These are phyloP conservation scores for Grosmannia penicillata DNA, from an alignment of 2,329 filamentous ascomycete genomes.

Conservation along the genomic window DNA sequence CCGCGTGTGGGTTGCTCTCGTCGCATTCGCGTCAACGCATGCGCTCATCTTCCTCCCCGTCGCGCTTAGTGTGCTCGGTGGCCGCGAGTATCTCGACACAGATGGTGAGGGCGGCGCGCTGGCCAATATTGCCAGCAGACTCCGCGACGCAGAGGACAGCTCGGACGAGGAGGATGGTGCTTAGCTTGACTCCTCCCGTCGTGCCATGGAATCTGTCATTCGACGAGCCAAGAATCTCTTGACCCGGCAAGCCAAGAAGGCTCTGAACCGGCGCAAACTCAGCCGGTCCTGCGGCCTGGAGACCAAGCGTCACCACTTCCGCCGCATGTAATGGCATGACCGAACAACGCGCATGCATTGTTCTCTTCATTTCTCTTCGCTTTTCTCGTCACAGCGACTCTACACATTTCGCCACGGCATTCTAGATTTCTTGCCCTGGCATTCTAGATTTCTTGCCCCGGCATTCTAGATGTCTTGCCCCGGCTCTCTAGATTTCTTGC, in stretches of 20 bases:
- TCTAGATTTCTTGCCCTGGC: too few relatives aligned
- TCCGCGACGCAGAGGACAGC: slow-evolving; percentile 53
- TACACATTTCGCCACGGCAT: too few relatives aligned
- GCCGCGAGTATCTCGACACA: slow-evolving; percentile 74
- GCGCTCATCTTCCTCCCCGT: slow-evolving; percentile 87
- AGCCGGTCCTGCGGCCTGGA: too few relatives aligned
- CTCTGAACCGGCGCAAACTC: too few relatives aligned
- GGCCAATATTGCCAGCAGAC: slow-evolving; percentile 60
- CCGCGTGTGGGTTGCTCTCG: slow-evolving; percentile 84
- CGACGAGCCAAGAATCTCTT: neutral
- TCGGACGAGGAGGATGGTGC: slow-evolving; percentile 47
- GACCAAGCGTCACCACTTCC: too few relatives aligned
- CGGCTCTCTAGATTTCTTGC: too few relatives aligned
- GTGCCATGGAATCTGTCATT: neutral
- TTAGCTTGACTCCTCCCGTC: neutral
- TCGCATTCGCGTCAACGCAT: slow-evolving; percentile 77
- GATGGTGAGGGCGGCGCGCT: slow-evolving; percentile 80
- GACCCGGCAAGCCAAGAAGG: neutral
- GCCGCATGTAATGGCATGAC: too few relatives aligned
- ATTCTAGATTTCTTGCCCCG: too few relatives aligned
- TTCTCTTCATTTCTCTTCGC: too few relatives aligned
- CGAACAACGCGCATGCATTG: too few relatives aligned
- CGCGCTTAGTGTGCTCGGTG: slow-evolving; percentile 70
- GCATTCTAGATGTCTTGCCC: too few relatives aligned
- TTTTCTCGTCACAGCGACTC: too few relatives aligned